phyloP scores from a whole-genome alignment of 2,329 filamentous ascomycete genomes.

The Aspergillus viridinutans region DNA sequence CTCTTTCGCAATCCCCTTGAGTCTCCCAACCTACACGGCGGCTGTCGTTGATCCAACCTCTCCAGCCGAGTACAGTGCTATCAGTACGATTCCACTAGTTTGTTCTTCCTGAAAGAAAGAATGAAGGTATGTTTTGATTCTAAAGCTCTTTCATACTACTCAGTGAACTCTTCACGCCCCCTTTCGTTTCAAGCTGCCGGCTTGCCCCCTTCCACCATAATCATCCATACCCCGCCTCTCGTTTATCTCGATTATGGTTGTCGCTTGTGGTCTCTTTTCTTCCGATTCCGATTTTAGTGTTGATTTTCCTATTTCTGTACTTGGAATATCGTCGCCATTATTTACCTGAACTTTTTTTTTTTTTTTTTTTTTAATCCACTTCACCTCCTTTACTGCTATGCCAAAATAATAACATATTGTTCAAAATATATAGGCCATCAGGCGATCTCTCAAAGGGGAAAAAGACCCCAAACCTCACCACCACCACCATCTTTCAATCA shows the following conservation, averaged over 20 bases:
- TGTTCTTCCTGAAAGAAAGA: neutral
- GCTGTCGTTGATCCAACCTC: slow-evolving; percentile 2
- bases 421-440: slow-evolving; percentile 58
- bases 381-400: slow-evolving; percentile 2
- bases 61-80: slow-evolving; percentile 2
- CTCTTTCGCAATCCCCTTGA: neutral
- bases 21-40: neutral
- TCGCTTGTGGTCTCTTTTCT: slow-evolving; percentile 7
- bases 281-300: slow-evolving; percentile 4
- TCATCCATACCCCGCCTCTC: slow-evolving; percentile 6
- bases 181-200: slow-evolving; percentile 7
- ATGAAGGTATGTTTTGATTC: slow-evolving; percentile 20
- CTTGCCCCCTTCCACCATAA: neutral
- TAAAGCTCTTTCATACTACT: neutral
- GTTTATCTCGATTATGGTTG: slow-evolving; percentile 15
- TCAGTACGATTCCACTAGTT: slow-evolving; percentile 1
- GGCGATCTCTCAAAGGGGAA: slow-evolving; percentile 85
- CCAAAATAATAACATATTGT: slow-evolving; percentile 2
- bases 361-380: neutral
- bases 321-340: neutral
- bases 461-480: slow-evolving; percentile 58
- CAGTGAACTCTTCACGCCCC: neutral
- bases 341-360: neutral
- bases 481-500: slow-evolving; percentile 63
- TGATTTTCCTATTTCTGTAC: neutral